Base-by-base conservation (phyloP, 2,329 filamentous ascomycete species). In the Penicillium occitanis region DNA sequence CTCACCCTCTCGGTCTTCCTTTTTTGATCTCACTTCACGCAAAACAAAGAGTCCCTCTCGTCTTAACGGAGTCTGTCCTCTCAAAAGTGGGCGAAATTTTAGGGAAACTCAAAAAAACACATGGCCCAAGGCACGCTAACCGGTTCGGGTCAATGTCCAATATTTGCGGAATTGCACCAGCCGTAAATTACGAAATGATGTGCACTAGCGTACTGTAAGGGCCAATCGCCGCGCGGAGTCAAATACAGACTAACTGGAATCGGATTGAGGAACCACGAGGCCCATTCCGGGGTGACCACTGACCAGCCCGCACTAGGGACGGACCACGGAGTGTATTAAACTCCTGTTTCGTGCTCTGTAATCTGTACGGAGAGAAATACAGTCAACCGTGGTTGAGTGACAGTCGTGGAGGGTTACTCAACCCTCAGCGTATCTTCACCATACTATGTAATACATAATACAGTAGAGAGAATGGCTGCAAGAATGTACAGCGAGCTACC, bases 51-150 rank as follows among this genome's bases (percentile, higher is more conserved):
- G 6, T 42, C 19, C 19, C 19, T 19, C 40, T 42, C 40, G 40
- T 51, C 19, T 37, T 10, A 10, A 51, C 35, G 5, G 8, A 13
- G 10, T 14, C 14, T 37, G 35, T 14, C 5, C 14, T 51, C 19
- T 25, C 25, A 25, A 7, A 58, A 58, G 55, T 40, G 55, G 55
- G 35, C 55, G 33, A 37, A 58, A 19, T n/a, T 14, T 37, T 35
- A 40, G 35, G 55, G 19, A 60, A 46, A 60, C 35, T 42, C 35
- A 60, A 60, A 60, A 60, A 60, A 60, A 46, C 57, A 60, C 57
- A 60, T 60, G 57, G 57, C 35, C 37, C 35, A 19, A n/a, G 37
- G 10, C 37, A 1, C 40, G 57, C 57, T 60, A 60, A 33, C 57
- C 57, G 5, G 5, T 5, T 46, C 8, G 28, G 14, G 57, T 30